Base-by-base conservation (phyloP, 768 basidiomycete species). In the Mycena belliarum region DNA sequence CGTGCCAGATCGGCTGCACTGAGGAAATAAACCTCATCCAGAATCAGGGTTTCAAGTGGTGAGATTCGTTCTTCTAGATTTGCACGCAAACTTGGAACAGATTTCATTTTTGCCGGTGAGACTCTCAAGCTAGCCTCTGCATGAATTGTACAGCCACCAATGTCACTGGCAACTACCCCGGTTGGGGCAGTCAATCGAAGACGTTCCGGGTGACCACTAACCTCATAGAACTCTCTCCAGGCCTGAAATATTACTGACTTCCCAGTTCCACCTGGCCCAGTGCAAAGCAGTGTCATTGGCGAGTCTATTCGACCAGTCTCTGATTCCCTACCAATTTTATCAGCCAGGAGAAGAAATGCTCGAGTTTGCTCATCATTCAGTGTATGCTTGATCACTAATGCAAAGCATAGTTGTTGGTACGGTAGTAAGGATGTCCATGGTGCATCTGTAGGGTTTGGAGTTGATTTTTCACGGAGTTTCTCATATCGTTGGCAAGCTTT, bases 161-260 rank as follows among this genome's bases (percentile, higher is more conserved):
- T 63, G 48, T 66, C 61, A 49, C 60, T 64, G 1, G 66, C 66
- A 49, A 64, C 66, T 21, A 64, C 61, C 24, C 66, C 66, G 9
- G 66, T 68, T 7, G 58, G 59, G 37, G 66, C 64, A n/a, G 61
- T 59, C 2, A 68, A 32, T 12, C 57, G 25, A 15, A 66, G 35
- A 15, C 33, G 44, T 18, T 50, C 14, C 7, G 20, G 25, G 28
- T 60, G 35, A 16, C 48, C 33, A 28, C 49, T 18, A 12, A 26
- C 16, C 1, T 45, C 28, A 43, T 63, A 61, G 43, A 64, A 66
- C 10, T 61, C 63, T 20, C 33, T 40, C 53, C 57, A 55, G 5
- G 66, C 67, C 43, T 63, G n/a, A 38, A 67, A 65, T 6, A 68
- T 60, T 2, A 45, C 61, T 12, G 67, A 67, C 46, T 68, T 68